These are phyloP conservation scores for Trichoderma virens DNA, from an alignment of 495 filamentous ascomycete genomes.

Conservation along the genomic window DNA sequence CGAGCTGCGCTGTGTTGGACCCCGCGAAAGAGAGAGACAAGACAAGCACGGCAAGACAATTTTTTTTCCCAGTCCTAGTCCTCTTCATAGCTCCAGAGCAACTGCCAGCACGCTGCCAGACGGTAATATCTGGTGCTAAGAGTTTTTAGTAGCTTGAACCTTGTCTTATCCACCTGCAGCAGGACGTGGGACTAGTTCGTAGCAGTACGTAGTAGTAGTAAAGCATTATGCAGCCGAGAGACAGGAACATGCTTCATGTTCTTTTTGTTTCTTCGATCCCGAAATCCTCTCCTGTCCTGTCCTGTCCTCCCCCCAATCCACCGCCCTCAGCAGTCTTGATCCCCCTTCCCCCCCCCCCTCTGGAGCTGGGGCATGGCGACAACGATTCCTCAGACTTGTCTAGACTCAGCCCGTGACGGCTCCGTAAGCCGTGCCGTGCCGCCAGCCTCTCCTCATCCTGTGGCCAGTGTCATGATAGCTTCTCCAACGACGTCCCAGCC, in stretches of 20 bases:
- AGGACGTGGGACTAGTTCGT: background rate
- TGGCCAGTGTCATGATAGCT: slow-evolving; percentile 5
- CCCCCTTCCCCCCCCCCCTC: background rate
- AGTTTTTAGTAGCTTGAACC: slow-evolving; percentile 1
- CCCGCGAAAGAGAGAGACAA: too few relatives aligned
- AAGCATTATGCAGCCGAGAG: background rate
- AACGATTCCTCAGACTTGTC: background rate
- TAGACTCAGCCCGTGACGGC: background rate
- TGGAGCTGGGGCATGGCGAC: background rate
- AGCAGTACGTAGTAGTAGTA: background rate
- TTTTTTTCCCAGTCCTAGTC: too few relatives aligned
- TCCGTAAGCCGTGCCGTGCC: background rate
- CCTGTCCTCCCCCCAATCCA: background rate
- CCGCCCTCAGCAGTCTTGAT: background rate
- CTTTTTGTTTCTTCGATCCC: background rate
- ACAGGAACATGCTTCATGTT: background rate
- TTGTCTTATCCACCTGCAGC: background rate
- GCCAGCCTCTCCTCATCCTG: background rate
- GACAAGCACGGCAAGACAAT: too few relatives aligned
- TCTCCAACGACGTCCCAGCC: background rate
- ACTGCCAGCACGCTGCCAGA: background rate
- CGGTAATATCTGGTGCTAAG: background rate
- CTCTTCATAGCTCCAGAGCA: too few relatives aligned
- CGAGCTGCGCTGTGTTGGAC: too few relatives aligned
- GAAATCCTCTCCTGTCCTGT: background rate